Base-by-base conservation (phyloP, 106 monocot genomes). In the Dendrobium officinale region DNA sequence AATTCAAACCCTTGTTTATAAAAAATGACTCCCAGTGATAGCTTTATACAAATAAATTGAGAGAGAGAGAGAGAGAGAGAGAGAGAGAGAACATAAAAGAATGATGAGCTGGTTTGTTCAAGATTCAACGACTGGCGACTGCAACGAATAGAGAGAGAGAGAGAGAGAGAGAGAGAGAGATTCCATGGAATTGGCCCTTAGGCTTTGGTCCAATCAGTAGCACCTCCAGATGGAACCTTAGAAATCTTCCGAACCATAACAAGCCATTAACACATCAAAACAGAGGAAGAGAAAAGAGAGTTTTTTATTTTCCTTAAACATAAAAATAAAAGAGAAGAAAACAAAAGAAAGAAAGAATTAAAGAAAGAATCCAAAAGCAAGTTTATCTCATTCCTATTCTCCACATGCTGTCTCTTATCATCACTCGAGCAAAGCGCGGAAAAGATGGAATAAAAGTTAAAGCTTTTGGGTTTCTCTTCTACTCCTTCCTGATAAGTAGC, bases 351-450 rank as follows among this genome's bases (percentile, higher is more conserved):
- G 74, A 31, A 43, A n/a, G 74, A n/a, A 13, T 17, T 75, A 44
- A 42, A 75, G 74, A 44, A 43, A 75, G 74, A 75, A 44, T 75
- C 74, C 74, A 75, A 75, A 75, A 75, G 74, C 74, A 44, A 43
- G 42, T 20, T 44, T 75, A 42, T 44, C 41, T 18, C 44, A 19
- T 44, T 51, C 51, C 15, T 51, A 51, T 51, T 6, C 43, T 43
- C 74, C 41, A 75, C 41, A 75, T 44, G 43, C 74, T 43, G 44
- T 31, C 74, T 44, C 74, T 75, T 75, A 75, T 75, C 74, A 75
- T 43, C 74, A 44, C 43, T 75, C 43, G 17, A 31, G 74, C 74
- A 75, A 44, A n/a, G 43, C 43, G 43, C n/a, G 43, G 43, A 43
- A 16, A 75, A 20, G 51, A 17, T 31, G 74, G 18, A 75, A 5